Conservation (phyloP, 495 filamentous ascomycete genomes). For the Lasiosphaeris hirsuta region DNA sequence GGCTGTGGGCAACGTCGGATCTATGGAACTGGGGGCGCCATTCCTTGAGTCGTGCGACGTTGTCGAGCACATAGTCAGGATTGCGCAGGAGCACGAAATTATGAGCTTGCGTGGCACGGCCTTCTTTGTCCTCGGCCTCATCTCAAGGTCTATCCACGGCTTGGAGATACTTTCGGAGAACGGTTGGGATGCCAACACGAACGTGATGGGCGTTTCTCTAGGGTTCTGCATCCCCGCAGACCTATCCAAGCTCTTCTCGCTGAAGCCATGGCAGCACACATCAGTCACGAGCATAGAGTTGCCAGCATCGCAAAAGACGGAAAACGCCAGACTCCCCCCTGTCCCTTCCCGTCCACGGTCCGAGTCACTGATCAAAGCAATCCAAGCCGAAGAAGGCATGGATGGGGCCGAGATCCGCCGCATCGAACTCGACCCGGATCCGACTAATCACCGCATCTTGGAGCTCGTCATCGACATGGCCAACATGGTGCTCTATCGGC, state of each 20-base stretch:
- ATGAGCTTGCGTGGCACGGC: constrained; percentile 92
- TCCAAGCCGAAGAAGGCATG: constrained; percentile 35
- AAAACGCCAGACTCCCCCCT: constrained; percentile 30
- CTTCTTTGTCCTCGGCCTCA: constrained; percentile 90
- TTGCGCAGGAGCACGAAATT: constrained; percentile 82
- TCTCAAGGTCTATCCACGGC: constrained; percentile 88
- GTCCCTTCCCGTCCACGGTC: constrained; percentile 33
- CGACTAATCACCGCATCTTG: constrained; percentile 67
- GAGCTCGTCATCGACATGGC: constrained; percentile 80
- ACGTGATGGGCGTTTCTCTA: constrained; percentile 74
- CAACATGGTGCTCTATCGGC: constrained; percentile 81
- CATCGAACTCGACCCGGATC: constrained; percentile 58
- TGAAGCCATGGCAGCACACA: constrained; percentile 45
- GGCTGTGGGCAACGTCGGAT: constrained; percentile 97
- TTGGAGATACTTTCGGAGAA: constrained; percentile 80
- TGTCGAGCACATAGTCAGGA: constrained; percentile 75
- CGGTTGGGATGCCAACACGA: constrained; percentile 90
- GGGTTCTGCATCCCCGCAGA: constrained; percentile 82
- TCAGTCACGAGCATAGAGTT: constrained; percentile 41
- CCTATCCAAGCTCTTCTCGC: constrained; percentile 71
- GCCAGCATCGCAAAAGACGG: constrained; percentile 42
- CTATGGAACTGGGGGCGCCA: constrained; percentile 93
- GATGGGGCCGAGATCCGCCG: constrained; percentile 22
- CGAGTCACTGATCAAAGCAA: constrained; percentile 29
- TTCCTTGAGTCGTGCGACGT: constrained; percentile 88